These are phyloP conservation scores for Coix lacrymajobi DNA, from an alignment of 176 grass and related monocot species.

Conservation along the genomic window DNA sequence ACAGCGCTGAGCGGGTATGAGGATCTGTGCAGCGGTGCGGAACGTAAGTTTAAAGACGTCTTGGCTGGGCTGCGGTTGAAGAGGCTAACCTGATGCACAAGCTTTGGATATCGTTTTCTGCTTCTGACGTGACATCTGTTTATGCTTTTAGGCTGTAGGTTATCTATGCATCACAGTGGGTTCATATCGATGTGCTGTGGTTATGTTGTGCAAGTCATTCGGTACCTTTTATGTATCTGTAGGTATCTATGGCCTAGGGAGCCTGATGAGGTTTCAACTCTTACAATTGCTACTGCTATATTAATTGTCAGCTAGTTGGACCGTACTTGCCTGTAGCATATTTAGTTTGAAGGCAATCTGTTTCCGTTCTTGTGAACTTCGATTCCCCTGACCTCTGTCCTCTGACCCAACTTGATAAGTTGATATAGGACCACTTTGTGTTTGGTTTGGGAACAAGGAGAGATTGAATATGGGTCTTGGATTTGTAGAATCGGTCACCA, in stretches of 20 bases:
- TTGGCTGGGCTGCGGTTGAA: constrained; percentile 14
- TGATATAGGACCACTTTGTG: neutral
- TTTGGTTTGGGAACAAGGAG: too few species aligned
- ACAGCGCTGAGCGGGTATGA: neutral
- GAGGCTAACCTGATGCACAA: neutral
- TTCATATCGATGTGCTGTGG: neutral
- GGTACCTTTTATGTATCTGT: neutral
- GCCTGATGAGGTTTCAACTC: neutral
- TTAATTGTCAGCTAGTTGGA: neutral
- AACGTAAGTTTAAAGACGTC: constrained; percentile 1
- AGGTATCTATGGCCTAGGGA: neutral
- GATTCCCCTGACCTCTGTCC: neutral
- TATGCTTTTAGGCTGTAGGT: neutral
- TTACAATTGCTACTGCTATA: neutral
- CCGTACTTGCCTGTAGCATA: neutral
- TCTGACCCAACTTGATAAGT: neutral
- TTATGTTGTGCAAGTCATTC: neutral
- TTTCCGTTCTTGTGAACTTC: neutral
- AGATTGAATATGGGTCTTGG: too few species aligned
- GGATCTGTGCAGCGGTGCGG: neutral
- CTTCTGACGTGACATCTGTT: neutral
- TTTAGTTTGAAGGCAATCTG: neutral
- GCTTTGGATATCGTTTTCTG: neutral
- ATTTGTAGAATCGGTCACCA: too few species aligned
- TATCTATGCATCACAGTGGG: neutral